Percentiles rank a stretch among this genome's conserved stretches.
phyloP scores from a whole-genome alignment of 805 yeast species.

The Scheffersomyces amazonensis region DNA sequence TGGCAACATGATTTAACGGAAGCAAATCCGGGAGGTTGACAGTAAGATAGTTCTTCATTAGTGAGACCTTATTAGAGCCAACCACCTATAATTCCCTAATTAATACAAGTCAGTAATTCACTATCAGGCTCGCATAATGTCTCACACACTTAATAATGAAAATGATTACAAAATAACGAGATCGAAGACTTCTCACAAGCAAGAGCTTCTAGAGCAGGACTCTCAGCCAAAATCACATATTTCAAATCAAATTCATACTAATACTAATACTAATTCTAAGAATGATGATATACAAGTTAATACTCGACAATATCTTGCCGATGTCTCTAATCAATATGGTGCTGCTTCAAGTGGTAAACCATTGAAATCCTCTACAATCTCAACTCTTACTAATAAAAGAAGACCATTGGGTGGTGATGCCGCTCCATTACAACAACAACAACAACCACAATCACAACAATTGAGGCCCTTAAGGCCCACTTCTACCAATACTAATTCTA shows the following conservation, averaged over 20 bases:
- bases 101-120: too few relatives aligned
- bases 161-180: conserved; percentile 36
- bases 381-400: conserved; percentile 12
- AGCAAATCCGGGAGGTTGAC: too few relatives aligned
- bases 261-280: neutral
- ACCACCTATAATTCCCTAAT: too few relatives aligned
- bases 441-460: conserved; percentile 12
- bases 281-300: neutral
- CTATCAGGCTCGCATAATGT: too few relatives aligned
- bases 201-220: neutral
- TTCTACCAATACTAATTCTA: conserved; percentile 3
- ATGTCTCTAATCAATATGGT: conserved; percentile 36
- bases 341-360: conserved; percentile 7
- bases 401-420: conserved; percentile 34
- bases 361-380: neutral
- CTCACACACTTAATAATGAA: conserved; percentile 30
- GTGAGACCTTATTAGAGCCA: too few relatives aligned
- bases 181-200: conserved; percentile 15
- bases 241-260: neutral
- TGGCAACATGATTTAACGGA: too few relatives aligned
- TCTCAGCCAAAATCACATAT: neutral
- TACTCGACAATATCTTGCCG: conserved; percentile 30
- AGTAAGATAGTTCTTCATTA: too few relatives aligned
- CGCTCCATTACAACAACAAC: conserved; percentile 24
- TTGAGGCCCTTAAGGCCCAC: conserved; percentile 1